Percentiles rank a stretch among this genome's conserved stretches.
Conservation (phyloP, 177 flowering plant species). For the Vitis hybrid region DNA sequence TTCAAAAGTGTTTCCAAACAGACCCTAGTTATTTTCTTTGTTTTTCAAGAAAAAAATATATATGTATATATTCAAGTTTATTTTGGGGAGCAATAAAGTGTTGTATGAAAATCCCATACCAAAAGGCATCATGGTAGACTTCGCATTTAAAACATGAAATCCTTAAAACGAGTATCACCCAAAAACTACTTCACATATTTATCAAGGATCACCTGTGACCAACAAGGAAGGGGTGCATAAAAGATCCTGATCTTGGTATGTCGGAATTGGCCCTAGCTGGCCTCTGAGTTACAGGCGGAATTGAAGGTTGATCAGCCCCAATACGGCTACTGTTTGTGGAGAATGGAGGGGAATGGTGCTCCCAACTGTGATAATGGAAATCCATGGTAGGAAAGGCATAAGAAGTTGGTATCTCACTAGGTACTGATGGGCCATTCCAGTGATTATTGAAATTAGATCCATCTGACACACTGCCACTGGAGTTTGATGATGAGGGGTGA, state of each 20-base stretch:
- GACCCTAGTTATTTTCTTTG: no score
- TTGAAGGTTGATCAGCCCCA: slow-evolving; percentile 55
- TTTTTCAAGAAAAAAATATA: no score
- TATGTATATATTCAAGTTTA: no score
- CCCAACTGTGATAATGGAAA: slow-evolving; percentile 75
- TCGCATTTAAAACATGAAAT: no score
- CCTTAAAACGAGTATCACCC: no score
- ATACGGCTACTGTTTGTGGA: slow-evolving; percentile 42
- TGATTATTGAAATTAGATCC: slow-evolving; percentile 56
- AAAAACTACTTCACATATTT: not conserved
- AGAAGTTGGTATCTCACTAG: slow-evolving; percentile 60
- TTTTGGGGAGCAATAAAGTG: no score
- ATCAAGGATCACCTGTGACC: slow-evolving; percentile 60
- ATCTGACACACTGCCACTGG: slow-evolving; percentile 61
- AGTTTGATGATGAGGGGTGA: slow-evolving; percentile 66
- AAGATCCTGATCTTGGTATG: slow-evolving; percentile 58
- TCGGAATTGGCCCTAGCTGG: slow-evolving; percentile 54
- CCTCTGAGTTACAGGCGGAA: slow-evolving; percentile 50
- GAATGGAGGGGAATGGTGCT: slow-evolving; percentile 65
- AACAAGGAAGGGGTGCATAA: slow-evolving; percentile 61
- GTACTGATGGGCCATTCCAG: slow-evolving; percentile 67
- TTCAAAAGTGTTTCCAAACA: no score
- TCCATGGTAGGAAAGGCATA: slow-evolving; percentile 74
- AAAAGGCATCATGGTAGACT: no score
- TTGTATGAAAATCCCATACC: no score